Base-by-base conservation (phyloP, 2,329 filamentous ascomycete species). In the Penicillium paneum region DNA sequence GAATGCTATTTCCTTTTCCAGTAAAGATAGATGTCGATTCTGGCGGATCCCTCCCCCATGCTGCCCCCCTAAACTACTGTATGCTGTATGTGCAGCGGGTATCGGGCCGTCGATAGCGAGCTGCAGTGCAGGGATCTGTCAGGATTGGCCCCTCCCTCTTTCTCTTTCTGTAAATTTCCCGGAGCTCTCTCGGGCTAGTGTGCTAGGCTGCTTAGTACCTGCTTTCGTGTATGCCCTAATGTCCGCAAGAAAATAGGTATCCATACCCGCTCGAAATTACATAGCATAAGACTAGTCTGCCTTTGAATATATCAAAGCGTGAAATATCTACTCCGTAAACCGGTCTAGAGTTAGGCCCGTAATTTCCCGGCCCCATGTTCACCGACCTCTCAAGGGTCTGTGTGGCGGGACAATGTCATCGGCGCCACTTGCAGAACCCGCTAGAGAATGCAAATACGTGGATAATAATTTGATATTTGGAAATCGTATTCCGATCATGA, bases 51-150 rank as follows among this genome's bases (percentile, higher is more conserved):
- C 51, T 51, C 54, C 31, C 43, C 29, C 12, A 38, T 38, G 19
- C 13, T 8, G 28, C 15, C 12, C 45, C 21, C 56, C 58, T 60
- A 59, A 49, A 52, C 50, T 52, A 52, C 62, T 63, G 58, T 63
- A 63, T 24, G 58, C 51, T 62, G 62, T 56, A 56, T 56, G 54
- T 55, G 60, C 63, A 60, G 61, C 61, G 61, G 63, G 61, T 65
- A 64, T 65, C 63, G 63, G 61, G 56, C 61, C 61, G 61, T 64
- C 63, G 63, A 65, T 65, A 64, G 60, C 56, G 60, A 62, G 53
- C 59, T 60, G 60, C 61, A 57, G 55, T 58, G 59, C 63, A 65
- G 63, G 63, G 61, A 63, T 64, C 55, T 54, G 52, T 53, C 45
- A 50, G 46, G 39, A 39, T 55, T 36, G 34, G 34, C 34, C 17